phyloP scores from a whole-genome alignment of 2,329 filamentous ascomycete genomes.

The Scedosporium dehoogii region DNA sequence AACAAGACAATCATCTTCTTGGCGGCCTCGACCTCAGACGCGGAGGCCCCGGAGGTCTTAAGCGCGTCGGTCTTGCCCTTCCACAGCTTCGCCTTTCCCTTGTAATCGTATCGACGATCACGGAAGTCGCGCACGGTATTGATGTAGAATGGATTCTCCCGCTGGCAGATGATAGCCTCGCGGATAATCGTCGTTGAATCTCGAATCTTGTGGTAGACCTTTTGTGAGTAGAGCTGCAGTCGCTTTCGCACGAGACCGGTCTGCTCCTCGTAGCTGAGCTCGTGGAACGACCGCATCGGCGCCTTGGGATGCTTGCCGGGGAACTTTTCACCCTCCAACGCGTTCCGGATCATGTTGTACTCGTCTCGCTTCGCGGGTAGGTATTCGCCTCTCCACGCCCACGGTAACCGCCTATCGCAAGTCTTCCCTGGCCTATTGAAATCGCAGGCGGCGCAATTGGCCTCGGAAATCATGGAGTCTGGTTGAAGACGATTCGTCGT shows the following conservation, averaged over 20 bases:
- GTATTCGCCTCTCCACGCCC: slow-evolving; percentile 98
- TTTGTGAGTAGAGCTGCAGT: slow-evolving; percentile 87
- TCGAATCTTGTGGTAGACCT: slow-evolving; percentile 99
- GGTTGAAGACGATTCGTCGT: slow-evolving; percentile 96
- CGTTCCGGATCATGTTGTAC: slow-evolving; percentile 97
- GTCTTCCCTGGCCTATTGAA: slow-evolving; percentile 97
- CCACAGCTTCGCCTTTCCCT: slow-evolving; percentile 96
- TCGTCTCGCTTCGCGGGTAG: slow-evolving; percentile 92
- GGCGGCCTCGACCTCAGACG: slow-evolving; percentile 74
- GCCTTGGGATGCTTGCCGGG: slow-evolving; percentile 67
- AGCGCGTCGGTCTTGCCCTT: slow-evolving; percentile 89
- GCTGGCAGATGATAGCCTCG: slow-evolving; percentile 95
- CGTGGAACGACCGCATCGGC: slow-evolving; percentile 65
- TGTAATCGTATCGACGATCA: slow-evolving; percentile 96
- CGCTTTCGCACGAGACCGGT: slow-evolving; percentile 73
- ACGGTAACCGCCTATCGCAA: slow-evolving; percentile 87
- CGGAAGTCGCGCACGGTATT: slow-evolving; percentile 93
- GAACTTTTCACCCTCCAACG: slow-evolving; percentile 85
- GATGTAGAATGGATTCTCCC: slow-evolving; percentile 97
- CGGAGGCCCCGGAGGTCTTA: slow-evolving; percentile 69
- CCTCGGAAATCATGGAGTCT: slow-evolving; percentile 97
- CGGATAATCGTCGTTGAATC: slow-evolving; percentile 86
- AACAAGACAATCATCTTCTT: slow-evolving; percentile 99
- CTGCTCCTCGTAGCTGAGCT: slow-evolving; percentile 75
- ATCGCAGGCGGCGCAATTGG: slow-evolving; percentile 93